Evolutionary conservation across 1,284 basidiomycete genomes (phyloP).

Genomic region (Melampsora larici-populina): DNA sequence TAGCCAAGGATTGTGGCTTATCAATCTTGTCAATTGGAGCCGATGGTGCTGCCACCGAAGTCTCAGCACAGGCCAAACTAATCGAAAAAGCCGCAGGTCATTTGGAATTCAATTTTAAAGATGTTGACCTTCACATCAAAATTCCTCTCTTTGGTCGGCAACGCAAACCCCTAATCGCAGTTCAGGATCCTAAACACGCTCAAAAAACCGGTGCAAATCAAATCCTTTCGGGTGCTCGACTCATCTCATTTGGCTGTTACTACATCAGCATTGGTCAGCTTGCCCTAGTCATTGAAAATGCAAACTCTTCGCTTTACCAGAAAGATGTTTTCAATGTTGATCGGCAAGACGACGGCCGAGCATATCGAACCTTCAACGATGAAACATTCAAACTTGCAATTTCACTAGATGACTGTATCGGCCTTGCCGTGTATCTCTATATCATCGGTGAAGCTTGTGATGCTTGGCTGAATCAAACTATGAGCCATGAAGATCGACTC

Average conservation of each 20-base stretch:
- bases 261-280: conserved; percentile 16
- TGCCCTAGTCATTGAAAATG: background rate
- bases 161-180: background rate
- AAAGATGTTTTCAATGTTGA: conserved; percentile 5
- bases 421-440: background rate
- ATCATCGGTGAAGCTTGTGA: conserved; percentile 17
- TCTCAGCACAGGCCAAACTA: background rate
- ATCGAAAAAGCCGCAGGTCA: background rate
- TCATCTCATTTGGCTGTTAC: conserved; percentile 14
- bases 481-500: conserved; percentile 9
- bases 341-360: no score
- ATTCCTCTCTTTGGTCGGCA: conserved; percentile 12
- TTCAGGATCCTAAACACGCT: conserved; percentile 27
- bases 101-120: background rate
- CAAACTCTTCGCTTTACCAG: background rate
- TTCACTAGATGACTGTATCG: background rate
- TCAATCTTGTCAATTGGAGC: no score
- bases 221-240: no score
- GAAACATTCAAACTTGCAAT: background rate
- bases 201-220: no score
- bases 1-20: background rate
- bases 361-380: conserved; percentile 6
- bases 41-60: no score
- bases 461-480: background rate
- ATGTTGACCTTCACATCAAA: background rate